Conservation (phyloP, 768 basidiomycete species). For the Suillus variegatus region DNA sequence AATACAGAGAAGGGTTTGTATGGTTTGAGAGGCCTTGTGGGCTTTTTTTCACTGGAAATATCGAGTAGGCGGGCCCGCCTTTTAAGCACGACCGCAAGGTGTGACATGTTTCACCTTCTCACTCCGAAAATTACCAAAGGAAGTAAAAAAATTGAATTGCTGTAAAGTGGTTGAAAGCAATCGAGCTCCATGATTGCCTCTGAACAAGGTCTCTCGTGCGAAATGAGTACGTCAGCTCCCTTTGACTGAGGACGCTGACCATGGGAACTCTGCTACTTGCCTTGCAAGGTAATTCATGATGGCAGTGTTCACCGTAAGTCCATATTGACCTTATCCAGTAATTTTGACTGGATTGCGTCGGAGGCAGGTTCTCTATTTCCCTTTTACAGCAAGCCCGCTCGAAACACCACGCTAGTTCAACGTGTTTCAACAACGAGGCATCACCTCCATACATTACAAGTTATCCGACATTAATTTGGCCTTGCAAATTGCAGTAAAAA, state of each 20-base stretch:
- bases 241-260: conserved; percentile 13
- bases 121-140: conserved; percentile 27
- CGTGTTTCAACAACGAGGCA: conserved; percentile 1
- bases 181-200: conserved; percentile 26
- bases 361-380: conserved; percentile 16
- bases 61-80: conserved; percentile 22
- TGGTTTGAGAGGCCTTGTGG: conserved; percentile 10
- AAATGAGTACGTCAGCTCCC: conserved; percentile 31
- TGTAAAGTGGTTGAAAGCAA: conserved; percentile 16
- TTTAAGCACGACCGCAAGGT: conserved; percentile 22
- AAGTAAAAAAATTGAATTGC: conserved; percentile 24
- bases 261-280: conserved; percentile 15
- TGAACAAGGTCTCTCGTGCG: conserved; percentile 26
- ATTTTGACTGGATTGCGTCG: conserved; percentile 21
- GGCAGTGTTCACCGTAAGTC: conserved; percentile 20
- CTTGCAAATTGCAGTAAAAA: neutral
- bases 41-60: conserved; percentile 12
- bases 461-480: neutral
- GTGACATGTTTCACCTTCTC: conserved; percentile 20
- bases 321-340: conserved; percentile 20
- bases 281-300: conserved; percentile 23
- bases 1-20: neutral
- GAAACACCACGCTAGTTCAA: neutral
- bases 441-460: neutral
- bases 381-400: conserved; percentile 19